These are phyloP conservation scores for Trichosporon asahii DNA, from an alignment of 1,284 basidiomycete species.

Conservation along the genomic window DNA sequence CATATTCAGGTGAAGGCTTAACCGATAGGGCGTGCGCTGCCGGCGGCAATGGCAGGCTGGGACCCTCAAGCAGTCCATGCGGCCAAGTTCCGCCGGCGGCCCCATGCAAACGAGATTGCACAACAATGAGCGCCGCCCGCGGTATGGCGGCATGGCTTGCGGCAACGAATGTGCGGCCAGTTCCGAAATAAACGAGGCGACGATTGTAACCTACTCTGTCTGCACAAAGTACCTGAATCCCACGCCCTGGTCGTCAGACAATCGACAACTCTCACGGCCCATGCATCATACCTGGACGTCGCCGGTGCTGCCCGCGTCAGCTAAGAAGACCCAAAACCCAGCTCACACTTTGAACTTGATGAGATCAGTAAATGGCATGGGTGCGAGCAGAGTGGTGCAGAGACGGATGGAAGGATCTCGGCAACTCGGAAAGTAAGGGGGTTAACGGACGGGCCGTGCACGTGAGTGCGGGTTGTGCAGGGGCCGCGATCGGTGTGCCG, in stretches of 20 bases:
- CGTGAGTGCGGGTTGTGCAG: neutral
- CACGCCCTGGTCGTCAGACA: slow-evolving; percentile 34
- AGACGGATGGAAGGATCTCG: slow-evolving; percentile 3
- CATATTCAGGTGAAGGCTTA: neutral
- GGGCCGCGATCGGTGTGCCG: neutral
- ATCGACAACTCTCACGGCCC: neutral
- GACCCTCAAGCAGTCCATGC: neutral
- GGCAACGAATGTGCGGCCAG: neutral
- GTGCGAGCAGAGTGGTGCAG: neutral
- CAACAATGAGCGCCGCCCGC: neutral
- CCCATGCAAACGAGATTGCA: neutral
- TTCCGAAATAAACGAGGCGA: neutral
- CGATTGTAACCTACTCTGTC: slow-evolving; percentile 32
- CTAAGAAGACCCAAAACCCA: neutral
- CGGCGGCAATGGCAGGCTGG: neutral
- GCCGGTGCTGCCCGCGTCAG: slow-evolving; percentile 33
- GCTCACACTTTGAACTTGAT: slow-evolving; percentile 47
- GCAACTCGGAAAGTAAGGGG: neutral
- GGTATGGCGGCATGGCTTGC: neutral
- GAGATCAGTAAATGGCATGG: slow-evolving; percentile 23
- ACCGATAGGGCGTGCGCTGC: slow-evolving; percentile 4
- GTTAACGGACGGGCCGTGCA: neutral
- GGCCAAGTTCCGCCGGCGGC: neutral
- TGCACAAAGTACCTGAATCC: slow-evolving; percentile 42
- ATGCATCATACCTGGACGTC: slow-evolving; percentile 38